These are phyloP conservation scores for Podospora anserina DNA, from an alignment of 495 filamentous ascomycete genomes.

Conservation along the genomic window DNA sequence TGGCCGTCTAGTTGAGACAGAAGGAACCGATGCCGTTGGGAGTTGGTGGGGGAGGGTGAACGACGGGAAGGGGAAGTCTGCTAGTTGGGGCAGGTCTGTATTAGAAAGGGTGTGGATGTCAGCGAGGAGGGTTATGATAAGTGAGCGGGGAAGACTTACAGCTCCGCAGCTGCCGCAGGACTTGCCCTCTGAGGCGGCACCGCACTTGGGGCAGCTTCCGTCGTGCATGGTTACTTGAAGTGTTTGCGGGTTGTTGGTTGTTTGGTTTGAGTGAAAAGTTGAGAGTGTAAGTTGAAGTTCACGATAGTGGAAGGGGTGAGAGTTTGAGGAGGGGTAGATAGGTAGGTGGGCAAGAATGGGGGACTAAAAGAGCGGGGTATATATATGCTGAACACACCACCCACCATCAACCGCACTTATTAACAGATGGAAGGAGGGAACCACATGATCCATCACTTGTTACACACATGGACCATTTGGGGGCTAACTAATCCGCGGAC, in stretches of 20 bases:
- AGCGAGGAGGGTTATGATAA: neutral
- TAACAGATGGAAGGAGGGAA: neutral
- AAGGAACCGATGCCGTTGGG: neutral
- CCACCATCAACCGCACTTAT: neutral
- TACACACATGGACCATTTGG: neutral
- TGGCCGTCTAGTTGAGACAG: neutral
- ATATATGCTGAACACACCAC: neutral
- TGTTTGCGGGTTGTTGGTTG: neutral
- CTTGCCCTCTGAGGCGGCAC: conserved; percentile 43
- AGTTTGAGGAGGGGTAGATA: neutral
- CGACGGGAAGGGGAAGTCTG: neutral
- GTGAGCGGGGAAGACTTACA: conserved; percentile 35
- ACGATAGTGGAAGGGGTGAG: neutral
- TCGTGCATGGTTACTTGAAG: conserved; percentile 42
- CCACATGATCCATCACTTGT: neutral
- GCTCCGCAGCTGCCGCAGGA: conserved; percentile 48
- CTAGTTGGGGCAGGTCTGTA: conserved; percentile 29
- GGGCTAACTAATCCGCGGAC: neutral
- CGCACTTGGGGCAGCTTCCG: conserved; percentile 50
- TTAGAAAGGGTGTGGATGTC: neutral
- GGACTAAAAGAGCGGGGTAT: neutral
- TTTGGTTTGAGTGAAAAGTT: neutral
- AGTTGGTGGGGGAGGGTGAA: neutral
- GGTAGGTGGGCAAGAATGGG: neutral
- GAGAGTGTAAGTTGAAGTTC: neutral